Conservation (phyloP, 2,329 filamentous ascomycete genomes). For the Aspergillus arachidicola region DNA sequence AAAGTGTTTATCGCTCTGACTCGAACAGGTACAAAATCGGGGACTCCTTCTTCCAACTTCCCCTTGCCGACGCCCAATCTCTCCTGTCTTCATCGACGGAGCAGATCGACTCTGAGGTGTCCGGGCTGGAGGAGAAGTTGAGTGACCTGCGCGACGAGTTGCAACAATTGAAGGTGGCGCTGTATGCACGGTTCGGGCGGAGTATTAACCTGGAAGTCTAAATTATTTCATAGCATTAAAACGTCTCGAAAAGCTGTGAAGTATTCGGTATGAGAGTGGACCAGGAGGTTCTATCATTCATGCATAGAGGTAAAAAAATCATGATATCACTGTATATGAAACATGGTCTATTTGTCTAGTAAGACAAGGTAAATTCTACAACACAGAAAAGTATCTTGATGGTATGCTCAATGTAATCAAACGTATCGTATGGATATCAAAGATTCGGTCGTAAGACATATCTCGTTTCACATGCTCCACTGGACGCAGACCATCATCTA, state of each 20-base stretch:
- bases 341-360: not conserved
- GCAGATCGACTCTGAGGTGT: slow-evolving; percentile 75
- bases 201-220: slow-evolving; percentile 89
- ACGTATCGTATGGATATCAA: slow-evolving; percentile 5
- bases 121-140: slow-evolving; percentile 75
- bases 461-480: slow-evolving; percentile 24
- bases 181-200: slow-evolving; percentile 93
- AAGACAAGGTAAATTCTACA: not conserved
- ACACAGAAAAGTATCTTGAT: not conserved
- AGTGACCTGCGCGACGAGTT: slow-evolving; percentile 79
- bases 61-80: slow-evolving; percentile 81
- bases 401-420: slow-evolving; percentile 2
- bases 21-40: slow-evolving; percentile 85
- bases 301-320: not conserved
- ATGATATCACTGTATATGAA: slow-evolving; percentile 1
- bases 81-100: slow-evolving; percentile 73
- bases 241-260: not conserved
- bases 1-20: not conserved
- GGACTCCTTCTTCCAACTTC: slow-evolving; percentile 89
- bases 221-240: slow-evolving; percentile 1
- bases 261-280: not conserved
- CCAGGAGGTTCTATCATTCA: not conserved
- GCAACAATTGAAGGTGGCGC: slow-evolving; percentile 82
- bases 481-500: slow-evolving; percentile 1
- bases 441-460: slow-evolving; percentile 16